phyloP scores from a whole-genome alignment of 306 rosid species.

The Biancaea sappan region DNA sequence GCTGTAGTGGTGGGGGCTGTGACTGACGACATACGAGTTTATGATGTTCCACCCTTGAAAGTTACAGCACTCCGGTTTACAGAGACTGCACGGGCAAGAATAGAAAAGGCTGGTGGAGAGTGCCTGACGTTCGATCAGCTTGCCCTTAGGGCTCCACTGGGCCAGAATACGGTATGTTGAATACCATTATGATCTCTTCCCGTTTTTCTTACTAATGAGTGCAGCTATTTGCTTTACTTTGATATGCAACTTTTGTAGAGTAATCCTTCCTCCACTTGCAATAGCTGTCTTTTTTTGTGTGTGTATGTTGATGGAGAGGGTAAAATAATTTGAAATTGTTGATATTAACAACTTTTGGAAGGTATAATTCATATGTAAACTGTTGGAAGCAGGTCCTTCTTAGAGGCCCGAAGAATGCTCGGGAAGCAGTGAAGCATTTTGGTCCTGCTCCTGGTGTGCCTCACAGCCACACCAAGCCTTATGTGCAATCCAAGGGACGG shows the following conservation, averaged over 20 bases:
- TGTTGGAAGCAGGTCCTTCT: conserved; percentile 60
- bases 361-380: background rate
- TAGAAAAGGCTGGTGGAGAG: conserved; percentile 80
- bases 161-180: conserved; percentile 80
- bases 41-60: conserved; percentile 71
- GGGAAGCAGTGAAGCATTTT: conserved; percentile 87
- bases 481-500: conserved; percentile 73
- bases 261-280: too few species aligned
- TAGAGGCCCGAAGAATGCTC: conserved; percentile 74
- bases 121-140: conserved; percentile 85
- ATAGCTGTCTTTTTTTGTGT: too few species aligned
- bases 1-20: conserved; percentile 70
- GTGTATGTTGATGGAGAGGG: too few species aligned
- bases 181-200: background rate
- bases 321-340: background rate
- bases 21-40: conserved; percentile 71
- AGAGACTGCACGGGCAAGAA: conserved; percentile 82
- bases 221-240: background rate
- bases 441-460: conserved; percentile 95
- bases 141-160: conserved; percentile 76
- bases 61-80: conserved; percentile 71
- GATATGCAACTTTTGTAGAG: background rate
- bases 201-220: too few species aligned
- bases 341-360: background rate
- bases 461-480: conserved; percentile 80